These are phyloP conservation scores for Neospermospora avenae DNA, from an alignment of 2,329 filamentous ascomycete genomes.

Conservation along the genomic window DNA sequence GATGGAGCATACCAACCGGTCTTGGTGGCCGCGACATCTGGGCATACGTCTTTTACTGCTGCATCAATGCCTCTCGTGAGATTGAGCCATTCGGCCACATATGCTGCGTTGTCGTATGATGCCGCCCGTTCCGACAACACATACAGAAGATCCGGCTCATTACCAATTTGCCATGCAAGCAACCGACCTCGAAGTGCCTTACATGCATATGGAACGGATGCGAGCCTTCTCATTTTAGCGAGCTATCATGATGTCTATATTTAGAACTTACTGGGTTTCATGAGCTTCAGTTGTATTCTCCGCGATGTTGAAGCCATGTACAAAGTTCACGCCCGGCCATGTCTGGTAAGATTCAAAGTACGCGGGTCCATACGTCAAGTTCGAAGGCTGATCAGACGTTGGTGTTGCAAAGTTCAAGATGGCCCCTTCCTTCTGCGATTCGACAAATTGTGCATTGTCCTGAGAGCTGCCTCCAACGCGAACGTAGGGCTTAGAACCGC, in stretches of 20 bases:
- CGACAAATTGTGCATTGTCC: constrained; percentile 47
- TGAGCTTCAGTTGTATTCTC: constrained; percentile 35
- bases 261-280: too few species aligned
- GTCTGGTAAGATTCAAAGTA: background rate
- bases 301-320: constrained; percentile 59
- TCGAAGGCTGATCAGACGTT: constrained; percentile 49
- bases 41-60: constrained; percentile 45
- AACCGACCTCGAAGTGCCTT: constrained; percentile 51
- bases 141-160: constrained; percentile 60
- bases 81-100: constrained; percentile 55
- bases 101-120: constrained; percentile 54
- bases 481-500: constrained; percentile 56
- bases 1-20: constrained; percentile 53
- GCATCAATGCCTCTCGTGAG: constrained; percentile 45
- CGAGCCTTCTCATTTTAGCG: constrained; percentile 49
- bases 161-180: constrained; percentile 60
- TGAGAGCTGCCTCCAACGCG: constrained; percentile 65
- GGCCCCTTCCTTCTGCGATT: constrained; percentile 56
- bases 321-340: constrained; percentile 39
- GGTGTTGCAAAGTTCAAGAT: constrained; percentile 38
- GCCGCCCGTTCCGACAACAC: constrained; percentile 33
- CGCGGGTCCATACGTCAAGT: constrained; percentile 49
- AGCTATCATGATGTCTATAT: too few species aligned
- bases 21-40: constrained; percentile 31
- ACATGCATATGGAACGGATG: constrained; percentile 55